Conservation (phyloP, 208 protist genomes). For the Trypanosoma mega region DNA sequence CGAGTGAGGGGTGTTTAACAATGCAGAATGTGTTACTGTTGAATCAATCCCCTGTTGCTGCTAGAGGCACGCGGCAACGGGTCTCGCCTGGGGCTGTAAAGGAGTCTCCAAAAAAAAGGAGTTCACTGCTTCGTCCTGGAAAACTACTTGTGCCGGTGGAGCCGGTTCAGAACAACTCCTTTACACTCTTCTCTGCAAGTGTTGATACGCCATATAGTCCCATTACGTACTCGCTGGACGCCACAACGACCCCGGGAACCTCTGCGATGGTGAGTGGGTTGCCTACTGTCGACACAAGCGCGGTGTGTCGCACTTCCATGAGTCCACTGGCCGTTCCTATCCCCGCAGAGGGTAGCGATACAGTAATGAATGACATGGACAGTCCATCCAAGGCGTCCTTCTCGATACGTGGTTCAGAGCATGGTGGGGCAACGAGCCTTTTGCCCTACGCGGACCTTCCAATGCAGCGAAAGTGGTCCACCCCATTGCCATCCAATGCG, state of each 20-base stretch:
- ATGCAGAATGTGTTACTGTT: slow-evolving; percentile 82
- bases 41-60: slow-evolving; percentile 48
- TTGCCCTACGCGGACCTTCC: slow-evolving; percentile 42
- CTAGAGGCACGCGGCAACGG: neutral
- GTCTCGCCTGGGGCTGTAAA: neutral
- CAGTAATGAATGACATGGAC: no score
- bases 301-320: neutral
- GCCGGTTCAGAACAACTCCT: slow-evolving; percentile 38
- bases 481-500: slow-evolving; percentile 36
- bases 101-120: neutral
- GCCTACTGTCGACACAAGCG: neutral
- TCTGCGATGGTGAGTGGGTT: neutral
- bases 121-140: slow-evolving; percentile 5
- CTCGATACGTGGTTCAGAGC: neutral
- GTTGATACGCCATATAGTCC: slow-evolving; percentile 83
- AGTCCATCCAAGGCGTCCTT: no score
- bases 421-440: slow-evolving; percentile 6
- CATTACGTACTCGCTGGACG: slow-evolving; percentile 85
- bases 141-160: slow-evolving; percentile 1
- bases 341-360: neutral
- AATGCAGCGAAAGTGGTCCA: neutral
- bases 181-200: slow-evolving; percentile 74
- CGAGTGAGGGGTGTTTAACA: slow-evolving; percentile 66
- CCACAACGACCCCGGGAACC: slow-evolving; percentile 22
- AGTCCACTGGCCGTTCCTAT: neutral